phyloP scores from a whole-genome alignment of 2,329 filamentous ascomycete species.

The Claviceps sp. region DNA sequence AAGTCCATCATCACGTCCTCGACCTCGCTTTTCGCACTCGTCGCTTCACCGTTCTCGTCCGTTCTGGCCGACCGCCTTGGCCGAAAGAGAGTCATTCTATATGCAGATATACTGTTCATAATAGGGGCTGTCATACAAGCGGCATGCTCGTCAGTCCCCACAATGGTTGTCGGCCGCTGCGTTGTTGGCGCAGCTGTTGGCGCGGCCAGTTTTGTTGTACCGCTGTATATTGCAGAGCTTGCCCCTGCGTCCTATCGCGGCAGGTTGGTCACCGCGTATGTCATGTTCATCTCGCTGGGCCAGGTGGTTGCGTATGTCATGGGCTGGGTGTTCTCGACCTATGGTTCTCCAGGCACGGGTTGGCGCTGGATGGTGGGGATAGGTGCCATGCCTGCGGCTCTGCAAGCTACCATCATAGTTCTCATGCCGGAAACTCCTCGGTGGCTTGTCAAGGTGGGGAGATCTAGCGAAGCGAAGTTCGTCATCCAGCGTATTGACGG shows the following conservation, averaged over 20 bases:
- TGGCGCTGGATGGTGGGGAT: constrained; percentile 92
- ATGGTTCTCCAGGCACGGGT: constrained; percentile 37
- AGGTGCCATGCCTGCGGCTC: constrained; percentile 59
- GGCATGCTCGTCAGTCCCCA: constrained; percentile 37
- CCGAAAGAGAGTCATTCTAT: constrained; percentile 47
- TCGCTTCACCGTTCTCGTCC: constrained; percentile 50
- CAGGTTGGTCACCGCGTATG: constrained; percentile 66
- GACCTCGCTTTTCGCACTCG: constrained; percentile 52
- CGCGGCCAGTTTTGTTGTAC: constrained; percentile 68
- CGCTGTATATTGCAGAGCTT: constrained; percentile 79
- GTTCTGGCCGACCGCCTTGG: constrained; percentile 49
- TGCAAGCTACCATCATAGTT: constrained; percentile 56
- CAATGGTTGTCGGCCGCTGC: constrained; percentile 55
- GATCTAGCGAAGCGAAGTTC: constrained; percentile 43
- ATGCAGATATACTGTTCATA: constrained; percentile 55
- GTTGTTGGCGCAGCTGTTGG: constrained; percentile 63
- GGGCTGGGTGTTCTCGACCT: constrained; percentile 60
- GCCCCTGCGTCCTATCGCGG: constrained; percentile 66
- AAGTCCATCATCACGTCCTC: constrained; percentile 60
- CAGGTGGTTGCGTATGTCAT: constrained; percentile 81
- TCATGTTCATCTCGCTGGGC: constrained; percentile 73
- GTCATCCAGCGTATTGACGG: constrained; percentile 57
- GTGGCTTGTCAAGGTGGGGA: constrained; percentile 64
- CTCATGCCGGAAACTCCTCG: constrained; percentile 80
- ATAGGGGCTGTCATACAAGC: constrained; percentile 55